These are phyloP conservation scores for Erigeron canadensis DNA, from an alignment of 129 eudicot genomes.

Conservation along the genomic window DNA sequence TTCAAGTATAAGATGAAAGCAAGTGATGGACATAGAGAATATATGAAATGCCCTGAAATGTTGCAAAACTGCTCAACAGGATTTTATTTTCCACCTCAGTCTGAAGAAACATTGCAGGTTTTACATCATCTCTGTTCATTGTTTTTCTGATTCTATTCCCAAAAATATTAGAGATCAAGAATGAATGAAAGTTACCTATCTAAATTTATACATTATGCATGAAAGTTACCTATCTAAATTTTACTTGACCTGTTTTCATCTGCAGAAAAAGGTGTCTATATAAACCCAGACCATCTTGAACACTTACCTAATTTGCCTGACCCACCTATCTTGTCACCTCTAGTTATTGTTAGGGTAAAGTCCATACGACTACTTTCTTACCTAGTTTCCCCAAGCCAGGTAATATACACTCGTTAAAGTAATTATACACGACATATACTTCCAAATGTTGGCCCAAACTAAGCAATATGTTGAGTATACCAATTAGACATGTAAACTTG, in stretches of 20 bases:
- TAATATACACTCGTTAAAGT: too few relatives aligned
- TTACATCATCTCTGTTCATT: background rate
- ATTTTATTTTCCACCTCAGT: constrained; percentile 47
- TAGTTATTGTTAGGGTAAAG: background rate
- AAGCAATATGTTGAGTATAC: too few relatives aligned
- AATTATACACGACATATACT: too few relatives aligned
- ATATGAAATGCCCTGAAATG: constrained; percentile 77
- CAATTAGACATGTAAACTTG: too few relatives aligned
- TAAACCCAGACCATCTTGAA: background rate
- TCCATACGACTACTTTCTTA: too few relatives aligned
- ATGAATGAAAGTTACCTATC: background rate
- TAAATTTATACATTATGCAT: background rate
- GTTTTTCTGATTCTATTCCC: background rate
- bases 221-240: background rate
- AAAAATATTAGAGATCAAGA: background rate
- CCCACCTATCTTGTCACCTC: background rate
- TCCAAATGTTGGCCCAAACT: too few relatives aligned
- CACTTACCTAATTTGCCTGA: background rate
- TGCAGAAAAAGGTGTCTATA: background rate
- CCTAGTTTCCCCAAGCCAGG: too few relatives aligned
- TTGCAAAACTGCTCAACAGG: constrained; percentile 81
- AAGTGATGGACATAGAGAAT: constrained; percentile 76
- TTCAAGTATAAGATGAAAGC: constrained; percentile 72
- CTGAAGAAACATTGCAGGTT: constrained; percentile 58
- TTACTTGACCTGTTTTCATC: background rate